Evolutionary conservation across 163 green algal genomes (phyloP), one percentile per base, ranked within the genome.

Genomic region (Chlorella variabilis): DNA sequence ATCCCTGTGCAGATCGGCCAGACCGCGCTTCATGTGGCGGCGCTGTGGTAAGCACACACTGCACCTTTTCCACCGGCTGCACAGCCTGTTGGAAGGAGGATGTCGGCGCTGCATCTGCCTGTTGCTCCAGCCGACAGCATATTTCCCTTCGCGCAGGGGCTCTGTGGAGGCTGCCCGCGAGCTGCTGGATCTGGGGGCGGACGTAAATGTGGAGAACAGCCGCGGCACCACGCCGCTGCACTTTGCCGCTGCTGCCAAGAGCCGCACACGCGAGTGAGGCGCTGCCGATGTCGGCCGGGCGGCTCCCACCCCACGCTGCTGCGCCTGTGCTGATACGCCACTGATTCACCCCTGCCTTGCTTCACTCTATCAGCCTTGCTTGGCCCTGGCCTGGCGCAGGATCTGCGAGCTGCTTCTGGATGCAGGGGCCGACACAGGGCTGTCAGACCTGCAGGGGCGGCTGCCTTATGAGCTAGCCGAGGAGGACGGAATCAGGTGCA

Each of bases 181-280:
- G 66, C 81, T 92, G 21, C n/a, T 92, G 29, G 76, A 89, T 20
- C 54, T 85, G 9, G 89, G 89, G 0, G 78, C 79, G 2, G 71
- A 91, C 49, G 84, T 84, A 21, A 86, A 88, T 63, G 54, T 81
- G 21, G 58, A 81, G 23, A 81, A 81, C 29, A 27, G 51, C 3
- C 39, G 58, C 6, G 90, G 87, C 45, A 77, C 67, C 25, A 93
- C 90, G 2, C 90, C 91, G 20, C 78, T 94, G 36, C 91, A 94
- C 79, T 94, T 94, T 89, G 91, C 88, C 2, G 91, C 91, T 20
- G 67, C 27, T 27, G 90, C 91, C 36, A 90, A 94, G 83, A 85
- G 75, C 20, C 70, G 88, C 21, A n/a, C 81, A 0, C 61, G 66
- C 1, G 80, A 84, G 20, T 67, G 59, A 67, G 59, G 4, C 51